Base-by-base conservation (phyloP, 352 stramenopile genomes). In the Phytophthora parvispora region DNA sequence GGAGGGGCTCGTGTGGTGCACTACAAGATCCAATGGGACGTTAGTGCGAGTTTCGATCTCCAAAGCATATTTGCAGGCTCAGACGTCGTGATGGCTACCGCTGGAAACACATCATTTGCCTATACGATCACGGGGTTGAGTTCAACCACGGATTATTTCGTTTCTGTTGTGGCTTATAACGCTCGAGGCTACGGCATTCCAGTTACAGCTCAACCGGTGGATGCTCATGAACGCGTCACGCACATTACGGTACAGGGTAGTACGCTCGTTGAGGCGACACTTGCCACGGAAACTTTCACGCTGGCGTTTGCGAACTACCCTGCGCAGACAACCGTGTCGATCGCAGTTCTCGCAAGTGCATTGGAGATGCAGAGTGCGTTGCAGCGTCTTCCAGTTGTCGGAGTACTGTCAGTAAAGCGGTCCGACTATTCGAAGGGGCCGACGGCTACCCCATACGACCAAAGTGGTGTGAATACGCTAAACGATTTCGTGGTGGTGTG, bases 1-100 rank as follows among this genome's bases (percentile, higher is more conserved):
- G 92, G 94, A 13, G 96, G 95, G 1, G 65, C 86, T n/a, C 48
- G 40, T 6, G 72, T 99, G 16, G 81, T 86, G n/a, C 84, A 97
- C 54, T 99, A 98, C 80, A 92, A 90, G 27, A 70, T 99, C 8
- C 90, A 99, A 74, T 99, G 96, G 95, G 96, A 98, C 56, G 81
- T 87, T 20, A 94, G 87, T 40, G 67, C 80, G 10, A 81, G 74
- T 31, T 99, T 98, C 70, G 84, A 95, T 32, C 74, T 85, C 54
- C 80, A 92, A 64, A 91, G 77, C 27, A 77, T 91, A 24, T 90
- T 84, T 24, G 60, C 85, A 2, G 87, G 82, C 2, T 89, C 79
- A 0, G 76, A 80, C 4, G 61, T 81, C 4, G 66, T 94, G 42
- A 45, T 68, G 32, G 59, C 51, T 10, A 16, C 50, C 34, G 53